Conservation (phyloP, 2,329 filamentous ascomycete species). For the Tolypocladium tropicale region DNA sequence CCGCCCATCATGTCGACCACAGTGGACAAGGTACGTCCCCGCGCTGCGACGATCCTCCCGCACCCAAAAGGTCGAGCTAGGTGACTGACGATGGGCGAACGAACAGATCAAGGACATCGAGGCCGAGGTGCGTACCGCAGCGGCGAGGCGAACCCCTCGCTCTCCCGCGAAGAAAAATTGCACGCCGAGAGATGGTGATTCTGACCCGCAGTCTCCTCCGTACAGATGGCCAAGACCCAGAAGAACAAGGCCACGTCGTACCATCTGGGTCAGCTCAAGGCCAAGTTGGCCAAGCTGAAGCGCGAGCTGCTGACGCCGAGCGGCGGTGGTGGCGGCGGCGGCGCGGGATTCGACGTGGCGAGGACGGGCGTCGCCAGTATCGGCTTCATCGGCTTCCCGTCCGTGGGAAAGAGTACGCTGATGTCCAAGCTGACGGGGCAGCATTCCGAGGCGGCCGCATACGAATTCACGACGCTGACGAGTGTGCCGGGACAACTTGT, state of each 20-base stretch:
- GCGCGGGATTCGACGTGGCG: constrained; percentile 90
- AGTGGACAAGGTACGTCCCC: constrained; percentile 71
- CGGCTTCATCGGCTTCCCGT: constrained; percentile 96
- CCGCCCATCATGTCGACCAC: constrained; percentile 81
- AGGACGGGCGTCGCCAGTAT: constrained; percentile 95
- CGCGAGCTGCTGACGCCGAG: constrained; percentile 84
- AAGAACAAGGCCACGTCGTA: constrained; percentile 95
- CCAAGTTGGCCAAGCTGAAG: constrained; percentile 96
- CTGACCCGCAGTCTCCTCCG: not conserved
- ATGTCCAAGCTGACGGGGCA: constrained; percentile 93
- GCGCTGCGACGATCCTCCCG: not conserved
- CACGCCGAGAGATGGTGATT: not conserved
- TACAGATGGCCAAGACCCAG: constrained; percentile 86
- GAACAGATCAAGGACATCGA: constrained; percentile 89
- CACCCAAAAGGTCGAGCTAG: not conserved
- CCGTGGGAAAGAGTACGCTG: constrained; percentile 94
- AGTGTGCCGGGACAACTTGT: constrained; percentile 92
- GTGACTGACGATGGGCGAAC: not conserved
- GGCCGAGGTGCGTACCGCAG: constrained; percentile 60
- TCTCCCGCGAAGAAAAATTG: not conserved
- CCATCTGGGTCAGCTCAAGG: constrained; percentile 92
- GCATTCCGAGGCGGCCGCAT: constrained; percentile 93
- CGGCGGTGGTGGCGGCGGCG: constrained; percentile 74
- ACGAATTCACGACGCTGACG: constrained; percentile 97
- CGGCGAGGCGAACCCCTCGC: constrained; percentile 2